Base-by-base conservation (phyloP, 495 filamentous ascomycete genomes). In the Xylaria castorea region DNA sequence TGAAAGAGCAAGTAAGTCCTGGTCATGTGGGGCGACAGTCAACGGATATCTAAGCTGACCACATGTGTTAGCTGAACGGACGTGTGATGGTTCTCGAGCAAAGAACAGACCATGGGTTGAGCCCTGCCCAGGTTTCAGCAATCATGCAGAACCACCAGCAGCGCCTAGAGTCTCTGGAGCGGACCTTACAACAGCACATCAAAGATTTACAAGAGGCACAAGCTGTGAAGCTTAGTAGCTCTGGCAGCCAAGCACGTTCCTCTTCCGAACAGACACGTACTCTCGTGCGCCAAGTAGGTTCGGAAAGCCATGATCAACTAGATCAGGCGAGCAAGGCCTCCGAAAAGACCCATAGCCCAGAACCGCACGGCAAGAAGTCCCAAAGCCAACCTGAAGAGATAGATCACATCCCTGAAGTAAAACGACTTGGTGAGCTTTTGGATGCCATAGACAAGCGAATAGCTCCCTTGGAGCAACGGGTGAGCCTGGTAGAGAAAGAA, bases 121-220 rank as follows among this genome's bases (percentile, higher is more conserved):
- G 63, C 30, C 70, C 62, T 8, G 70, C 70, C 5, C 62, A 72
- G 30, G 65, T 72, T n/a, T 48, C 62, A 22, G 70, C 70, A 50
- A 72, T 72, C 12, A 66, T 72, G 62, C 62, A 72, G 63, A 60
- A 66, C 40, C 70, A 72, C 53, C 70, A 72, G 42, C 70, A 72
- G 50, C 70, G 70, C 27, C 63, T 72, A 14, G 70, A 67, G 22
- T 72, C 62, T 48, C 51, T 72, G 51, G 70, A 72, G 38, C 50
- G 61, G 30, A 57, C 36, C 25, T 67, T 72, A 5, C 70, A 72
- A 42, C 62, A 57, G 27, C 53, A 72, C 40, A 67, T 67, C 36
- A 61, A 67, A 34, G 51, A 30, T 9, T 66, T 40, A 22, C 62
- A 72, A 61, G 63, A 66, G 46, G 63, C 51, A 12, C 50, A 58